Percentiles rank a stretch among this genome's conserved stretches.
These are phyloP conservation scores for Lanmaoa pseudosensibilis DNA, from an alignment of 768 basidiomycete genomes.

Conservation along the genomic window DNA sequence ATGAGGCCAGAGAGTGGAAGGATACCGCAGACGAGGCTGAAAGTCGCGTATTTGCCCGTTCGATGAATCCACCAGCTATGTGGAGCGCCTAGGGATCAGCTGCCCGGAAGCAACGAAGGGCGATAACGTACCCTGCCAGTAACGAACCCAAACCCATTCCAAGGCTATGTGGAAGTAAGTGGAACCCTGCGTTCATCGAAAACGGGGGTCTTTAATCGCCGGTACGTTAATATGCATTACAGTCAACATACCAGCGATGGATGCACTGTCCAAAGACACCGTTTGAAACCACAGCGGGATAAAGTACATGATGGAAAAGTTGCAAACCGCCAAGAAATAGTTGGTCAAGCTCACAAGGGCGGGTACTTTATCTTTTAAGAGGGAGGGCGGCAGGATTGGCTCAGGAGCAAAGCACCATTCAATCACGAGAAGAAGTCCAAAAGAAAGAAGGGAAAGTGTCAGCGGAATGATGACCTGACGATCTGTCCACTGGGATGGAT, in stretches of 20 bases:
- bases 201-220: background rate
- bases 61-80: conserved; percentile 9
- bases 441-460: conserved; percentile 3
- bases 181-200: conserved; percentile 4
- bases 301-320: conserved; percentile 16
- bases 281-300: conserved; percentile 19
- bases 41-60: conserved; percentile 11
- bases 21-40: conserved; percentile 12
- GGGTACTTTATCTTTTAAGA: conserved; percentile 8
- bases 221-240: background rate
- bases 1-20: conserved; percentile 13
- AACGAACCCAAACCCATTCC: conserved; percentile 14
- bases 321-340: conserved; percentile 9
- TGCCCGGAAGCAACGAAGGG: background rate
- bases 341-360: conserved; percentile 8
- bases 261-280: conserved; percentile 10
- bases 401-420: conserved; percentile 9
- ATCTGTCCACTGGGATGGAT: conserved; percentile 9
- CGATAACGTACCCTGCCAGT: conserved; percentile 2
- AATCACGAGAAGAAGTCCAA: conserved; percentile 5
- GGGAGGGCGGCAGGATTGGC: conserved; percentile 11
- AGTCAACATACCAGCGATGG: conserved; percentile 6
- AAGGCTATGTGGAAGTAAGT: conserved; percentile 15
- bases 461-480: conserved; percentile 6
- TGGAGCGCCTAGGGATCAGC: background rate